Base-by-base conservation (phyloP, 768 basidiomycete genomes). In the Boletus rufocinnamomeus region DNA sequence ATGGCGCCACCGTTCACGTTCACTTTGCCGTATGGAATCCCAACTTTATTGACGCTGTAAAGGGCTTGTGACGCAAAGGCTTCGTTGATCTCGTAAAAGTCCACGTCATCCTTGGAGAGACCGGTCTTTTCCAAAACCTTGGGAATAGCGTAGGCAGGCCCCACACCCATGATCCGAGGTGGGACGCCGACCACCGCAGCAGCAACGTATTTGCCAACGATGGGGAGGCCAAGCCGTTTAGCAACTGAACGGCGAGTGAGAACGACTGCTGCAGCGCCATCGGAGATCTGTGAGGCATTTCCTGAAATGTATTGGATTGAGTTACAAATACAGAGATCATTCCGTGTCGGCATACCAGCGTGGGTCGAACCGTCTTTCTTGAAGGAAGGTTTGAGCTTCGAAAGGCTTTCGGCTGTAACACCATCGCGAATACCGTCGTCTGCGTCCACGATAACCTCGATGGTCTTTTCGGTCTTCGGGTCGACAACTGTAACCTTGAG, bases 41-140 rank as follows among this genome's bases (percentile, higher is more conserved):
- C 84, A 53, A 96, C 74, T 63, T 84, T 81, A 63, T 90, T 75
- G 30, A 94, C 72, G 47, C 77, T 82, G 75, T 87, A 92, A 45
- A 95, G 77, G 3, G 91, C 92, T 72, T 91, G 89, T 32, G 82
- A 85, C 30, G 93, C 92, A 69, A 94, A 95, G 32, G 93, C 93
- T 74, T 94, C 93, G 71, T 95, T 95, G 74, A 93, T 93, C 76
- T 95, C 91, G 75, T 79, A 96, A 69, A 95, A 91, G 75, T 96
- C 93, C 63, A 96, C 77, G 65, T 95, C 94, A 47, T 82, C 75
- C 58, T 79, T 76, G 44, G 75, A 71, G 49, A 95, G 78, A 17
- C 91, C 89, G 2, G 83, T 79, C 66, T 84, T 81, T 64, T 82
- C 79, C 56, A 95, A 84, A 30, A 80, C 80, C 58, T 83, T 82